These are phyloP conservation scores for Phytophthora sp. DNA, from an alignment of 352 stramenopile species.

Conservation along the genomic window DNA sequence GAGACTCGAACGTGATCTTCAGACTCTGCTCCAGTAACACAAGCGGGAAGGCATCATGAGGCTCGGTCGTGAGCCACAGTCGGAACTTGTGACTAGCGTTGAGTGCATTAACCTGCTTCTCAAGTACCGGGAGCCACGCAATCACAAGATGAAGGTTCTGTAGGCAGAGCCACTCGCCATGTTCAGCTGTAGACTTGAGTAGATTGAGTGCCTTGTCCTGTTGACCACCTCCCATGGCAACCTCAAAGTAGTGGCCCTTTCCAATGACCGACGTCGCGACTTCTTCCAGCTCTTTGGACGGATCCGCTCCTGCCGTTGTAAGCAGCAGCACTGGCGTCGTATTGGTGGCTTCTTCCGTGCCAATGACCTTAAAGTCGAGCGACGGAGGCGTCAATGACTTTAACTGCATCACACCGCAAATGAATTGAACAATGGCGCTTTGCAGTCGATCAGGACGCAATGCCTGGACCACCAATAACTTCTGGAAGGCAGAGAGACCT, in stretches of 20 bases:
- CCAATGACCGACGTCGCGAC: conserved; percentile 88
- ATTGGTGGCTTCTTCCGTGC: conserved; percentile 71
- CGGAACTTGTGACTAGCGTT: conserved; percentile 88
- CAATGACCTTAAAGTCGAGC: conserved; percentile 78
- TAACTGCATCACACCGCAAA: conserved; percentile 86
- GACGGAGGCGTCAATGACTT: conserved; percentile 87
- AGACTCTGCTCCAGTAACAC: conserved; percentile 92
- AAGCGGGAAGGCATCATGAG: conserved; percentile 90
- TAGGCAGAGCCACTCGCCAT: conserved; percentile 95
- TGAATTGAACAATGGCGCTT: conserved; percentile 91
- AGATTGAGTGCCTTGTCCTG: conserved; percentile 91
- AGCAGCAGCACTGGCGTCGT: conserved; percentile 91
- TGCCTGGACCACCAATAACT: conserved; percentile 92
- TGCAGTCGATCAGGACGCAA: conserved; percentile 91
- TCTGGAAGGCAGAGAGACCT: conserved; percentile 90
- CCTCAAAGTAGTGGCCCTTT: conserved; percentile 90
- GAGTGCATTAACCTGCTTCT: conserved; percentile 89
- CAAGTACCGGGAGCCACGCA: conserved; percentile 91
- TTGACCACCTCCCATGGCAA: conserved; percentile 95
- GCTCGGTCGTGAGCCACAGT: conserved; percentile 95
- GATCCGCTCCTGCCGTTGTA: conserved; percentile 93
- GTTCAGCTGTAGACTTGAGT: conserved; percentile 72
- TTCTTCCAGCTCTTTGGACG: conserved; percentile 93
- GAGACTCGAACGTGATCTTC: conserved; percentile 96
- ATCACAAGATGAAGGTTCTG: conserved; percentile 97